Percentiles rank a stretch among this genome's conserved stretches.
Conservation (phyloP, 164 flowering plant genomes). For the Nelumbo lutea region DNA sequence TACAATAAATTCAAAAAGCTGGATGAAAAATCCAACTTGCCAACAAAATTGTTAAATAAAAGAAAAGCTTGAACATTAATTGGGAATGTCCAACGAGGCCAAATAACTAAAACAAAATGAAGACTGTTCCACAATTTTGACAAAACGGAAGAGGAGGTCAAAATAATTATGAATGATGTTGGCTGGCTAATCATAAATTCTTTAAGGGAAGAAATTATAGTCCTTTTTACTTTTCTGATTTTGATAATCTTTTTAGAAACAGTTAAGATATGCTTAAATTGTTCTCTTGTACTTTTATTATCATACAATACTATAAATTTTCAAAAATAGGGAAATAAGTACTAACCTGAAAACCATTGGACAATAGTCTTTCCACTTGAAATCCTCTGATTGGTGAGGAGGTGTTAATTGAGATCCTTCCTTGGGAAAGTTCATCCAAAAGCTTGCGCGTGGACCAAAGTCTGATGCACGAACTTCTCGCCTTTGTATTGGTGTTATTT, state of each 20-base stretch:
- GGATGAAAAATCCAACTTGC: too few relatives aligned
- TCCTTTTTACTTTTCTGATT: too few relatives aligned
- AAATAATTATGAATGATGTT: too few relatives aligned
- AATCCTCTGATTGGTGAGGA: conserved; percentile 81
- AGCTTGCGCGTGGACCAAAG: conserved; percentile 93
- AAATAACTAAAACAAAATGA: background rate
- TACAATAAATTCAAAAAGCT: too few relatives aligned
- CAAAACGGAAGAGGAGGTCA: background rate
- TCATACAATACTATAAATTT: too few relatives aligned
- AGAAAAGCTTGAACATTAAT: background rate
- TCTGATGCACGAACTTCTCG: conserved; percentile 87
- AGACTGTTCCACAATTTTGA: conserved; percentile 1
- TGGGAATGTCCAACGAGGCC: background rate
- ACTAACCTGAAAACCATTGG: conserved; percentile 98
- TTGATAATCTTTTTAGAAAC: too few relatives aligned
- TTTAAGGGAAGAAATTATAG: too few relatives aligned
- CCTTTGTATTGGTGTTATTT: conserved; percentile 90
- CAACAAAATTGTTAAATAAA: background rate
- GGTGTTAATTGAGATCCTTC: conserved; percentile 95
- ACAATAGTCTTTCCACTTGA: conserved; percentile 97
- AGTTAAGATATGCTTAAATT: too few relatives aligned
- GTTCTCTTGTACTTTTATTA: too few relatives aligned
- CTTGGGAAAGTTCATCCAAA: conserved; percentile 95
- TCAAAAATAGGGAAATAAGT: background rate
- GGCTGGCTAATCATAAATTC: too few relatives aligned